Conservation (phyloP, 495 filamentous ascomycete genomes). For the Penicillium cataractarum region DNA sequence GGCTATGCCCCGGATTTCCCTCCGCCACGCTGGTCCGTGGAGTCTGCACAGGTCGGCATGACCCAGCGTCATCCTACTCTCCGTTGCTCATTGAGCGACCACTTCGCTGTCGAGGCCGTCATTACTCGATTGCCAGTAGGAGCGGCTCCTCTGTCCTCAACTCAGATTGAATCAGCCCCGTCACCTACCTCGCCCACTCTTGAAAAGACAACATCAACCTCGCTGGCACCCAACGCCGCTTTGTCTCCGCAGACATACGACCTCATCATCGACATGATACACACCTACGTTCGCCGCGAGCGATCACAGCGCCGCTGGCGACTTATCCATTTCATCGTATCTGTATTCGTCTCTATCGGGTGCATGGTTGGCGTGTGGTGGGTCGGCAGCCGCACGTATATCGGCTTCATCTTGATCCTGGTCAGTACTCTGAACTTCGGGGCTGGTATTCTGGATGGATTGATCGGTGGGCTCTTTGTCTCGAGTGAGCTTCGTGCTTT, state of each 20-base stretch:
- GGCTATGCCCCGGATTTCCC: constrained; percentile 38
- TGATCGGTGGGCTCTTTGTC: constrained; percentile 87
- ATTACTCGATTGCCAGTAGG: constrained; percentile 33
- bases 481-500: constrained; percentile 78
- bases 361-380: constrained; percentile 88
- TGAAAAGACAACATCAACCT: constrained; percentile 22
- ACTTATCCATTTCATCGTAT: constrained; percentile 69
- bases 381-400: constrained; percentile 66
- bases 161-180: background rate
- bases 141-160: background rate
- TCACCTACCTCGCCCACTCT: constrained; percentile 19
- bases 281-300: constrained; percentile 69
- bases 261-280: constrained; percentile 68
- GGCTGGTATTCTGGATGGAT: constrained; percentile 76
- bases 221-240: constrained; percentile 30
- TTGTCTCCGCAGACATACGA: constrained; percentile 66
- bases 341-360: constrained; percentile 64
- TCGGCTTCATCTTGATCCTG: constrained; percentile 79
- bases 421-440: constrained; percentile 75
- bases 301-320: constrained; percentile 69
- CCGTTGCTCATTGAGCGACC: constrained; percentile 85
- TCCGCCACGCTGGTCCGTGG: constrained; percentile 63
- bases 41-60: constrained; percentile 74
- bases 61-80: constrained; percentile 78
- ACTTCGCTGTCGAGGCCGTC: constrained; percentile 73